phyloP scores from a whole-genome alignment of 2,329 filamentous ascomycete genomes.

The Monilinia laxa region DNA sequence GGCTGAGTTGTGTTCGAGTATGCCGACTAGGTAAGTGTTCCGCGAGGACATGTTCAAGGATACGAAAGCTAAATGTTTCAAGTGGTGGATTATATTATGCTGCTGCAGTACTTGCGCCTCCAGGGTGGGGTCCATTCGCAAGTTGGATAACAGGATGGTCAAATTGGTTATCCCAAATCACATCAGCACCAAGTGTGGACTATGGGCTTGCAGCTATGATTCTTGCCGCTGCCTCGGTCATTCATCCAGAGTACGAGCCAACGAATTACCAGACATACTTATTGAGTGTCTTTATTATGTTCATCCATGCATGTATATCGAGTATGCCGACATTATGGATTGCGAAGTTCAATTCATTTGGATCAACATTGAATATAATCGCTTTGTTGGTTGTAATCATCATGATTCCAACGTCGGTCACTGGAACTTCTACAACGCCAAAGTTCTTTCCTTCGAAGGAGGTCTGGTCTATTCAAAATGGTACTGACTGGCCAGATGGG shows the following conservation, averaged over 20 bases:
- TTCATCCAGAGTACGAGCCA: conserved; percentile 63
- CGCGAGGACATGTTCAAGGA: not conserved
- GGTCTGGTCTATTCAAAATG: conserved; percentile 68
- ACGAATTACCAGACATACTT: conserved; percentile 67
- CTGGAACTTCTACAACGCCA: conserved; percentile 48
- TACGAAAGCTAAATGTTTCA: conserved; percentile 14
- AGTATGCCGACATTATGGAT: conserved; percentile 71
- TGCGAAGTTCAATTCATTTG: conserved; percentile 67
- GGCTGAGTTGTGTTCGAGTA: conserved; percentile 70
- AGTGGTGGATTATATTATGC: conserved; percentile 73
- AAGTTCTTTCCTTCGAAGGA: conserved; percentile 56
- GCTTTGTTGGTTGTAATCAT: conserved; percentile 66
- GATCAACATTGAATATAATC: conserved; percentile 69
- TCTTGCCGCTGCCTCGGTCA: conserved; percentile 67
- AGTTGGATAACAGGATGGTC: conserved; percentile 70
- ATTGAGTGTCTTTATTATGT: conserved; percentile 64
- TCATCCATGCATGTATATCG: conserved; percentile 65
- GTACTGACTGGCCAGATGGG: conserved; percentile 66
- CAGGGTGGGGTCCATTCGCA: conserved; percentile 64
- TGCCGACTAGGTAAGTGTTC: conserved; percentile 59
- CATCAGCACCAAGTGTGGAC: conserved; percentile 64
- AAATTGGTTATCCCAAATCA: conserved; percentile 68
- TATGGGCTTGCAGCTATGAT: conserved; percentile 70
- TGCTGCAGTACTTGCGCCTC: conserved; percentile 66
- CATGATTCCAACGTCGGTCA: conserved; percentile 60